A percentile compares a stretch with the other conserved stretches of the same genome.
phyloP scores from a whole-genome alignment of 2,329 filamentous ascomycete genomes.

The Pleoardoris graminearum region DNA sequence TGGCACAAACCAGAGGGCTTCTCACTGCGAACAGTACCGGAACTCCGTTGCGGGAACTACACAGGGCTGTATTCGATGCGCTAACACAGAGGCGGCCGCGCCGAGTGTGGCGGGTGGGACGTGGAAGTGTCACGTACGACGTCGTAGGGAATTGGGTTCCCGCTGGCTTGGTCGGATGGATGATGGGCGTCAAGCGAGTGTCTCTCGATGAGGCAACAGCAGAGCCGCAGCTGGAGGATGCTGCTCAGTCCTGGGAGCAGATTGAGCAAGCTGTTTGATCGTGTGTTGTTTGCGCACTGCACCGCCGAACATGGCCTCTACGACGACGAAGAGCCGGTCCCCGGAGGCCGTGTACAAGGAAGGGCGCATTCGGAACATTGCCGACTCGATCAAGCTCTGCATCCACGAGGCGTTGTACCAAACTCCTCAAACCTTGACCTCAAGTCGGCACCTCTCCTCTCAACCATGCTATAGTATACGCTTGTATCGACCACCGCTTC shows the following conservation, averaged over 20 bases:
- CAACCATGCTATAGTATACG: neutral
- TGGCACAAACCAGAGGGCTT: constrained; percentile 56
- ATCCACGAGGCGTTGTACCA: neutral
- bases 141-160: constrained; percentile 83
- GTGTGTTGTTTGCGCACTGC: constrained; percentile 13
- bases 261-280: constrained; percentile 43
- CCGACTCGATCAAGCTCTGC: neutral
- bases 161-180: constrained; percentile 79
- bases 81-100: constrained; percentile 66
- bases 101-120: constrained; percentile 75
- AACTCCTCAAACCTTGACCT: too few species aligned
- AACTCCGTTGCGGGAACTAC: constrained; percentile 75
- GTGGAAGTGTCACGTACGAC: constrained; percentile 82
- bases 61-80: constrained; percentile 89
- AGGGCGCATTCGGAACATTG: neutral
- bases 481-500: neutral
- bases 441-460: neutral
- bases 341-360: neutral
- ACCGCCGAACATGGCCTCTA: neutral
- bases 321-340: neutral
- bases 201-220: constrained; percentile 37
- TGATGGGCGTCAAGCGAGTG: constrained; percentile 78
- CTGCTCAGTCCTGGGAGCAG: constrained; percentile 53
- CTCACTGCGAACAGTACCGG: constrained; percentile 59
- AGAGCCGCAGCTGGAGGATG: constrained; percentile 48